Evolutionary conservation across 2,329 filamentous ascomycete genomes (phyloP).

Genomic region (Beauveria rudraprayagi): DNA sequence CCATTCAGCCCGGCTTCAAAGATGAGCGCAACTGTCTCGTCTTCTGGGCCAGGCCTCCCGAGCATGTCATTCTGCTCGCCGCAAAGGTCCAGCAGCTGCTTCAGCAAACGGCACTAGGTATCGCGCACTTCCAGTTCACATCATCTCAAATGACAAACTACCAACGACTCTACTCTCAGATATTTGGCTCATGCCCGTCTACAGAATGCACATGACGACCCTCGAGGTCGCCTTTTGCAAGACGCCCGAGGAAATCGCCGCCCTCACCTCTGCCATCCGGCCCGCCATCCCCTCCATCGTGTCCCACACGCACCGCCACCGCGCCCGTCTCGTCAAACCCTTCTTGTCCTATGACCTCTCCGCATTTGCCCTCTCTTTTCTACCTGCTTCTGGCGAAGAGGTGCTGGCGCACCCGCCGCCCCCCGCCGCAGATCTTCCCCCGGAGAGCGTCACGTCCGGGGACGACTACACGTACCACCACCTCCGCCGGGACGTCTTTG

Average conservation of each 20-base stretch:
- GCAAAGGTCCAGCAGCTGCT: conserved; percentile 60
- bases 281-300: conserved; percentile 51
- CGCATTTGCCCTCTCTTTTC: conserved; percentile 77
- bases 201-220: conserved; percentile 74
- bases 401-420: conserved; percentile 27
- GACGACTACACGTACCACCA: conserved; percentile 85
- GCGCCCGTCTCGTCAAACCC: conserved; percentile 71
- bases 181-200: conserved; percentile 77
- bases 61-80: conserved; percentile 61
- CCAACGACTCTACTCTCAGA: conserved; percentile 33
- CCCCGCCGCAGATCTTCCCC: conserved; percentile 25
- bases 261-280: conserved; percentile 50
- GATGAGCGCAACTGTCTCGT: conserved; percentile 78
- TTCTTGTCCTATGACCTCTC: conserved; percentile 76
- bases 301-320: conserved; percentile 58
- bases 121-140: no score
- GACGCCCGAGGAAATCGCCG: conserved; percentile 58
- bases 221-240: conserved; percentile 79
- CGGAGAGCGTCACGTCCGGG: conserved; percentile 33
- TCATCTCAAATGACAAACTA: no score
- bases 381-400: conserved; percentile 65
- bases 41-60: conserved; percentile 79
- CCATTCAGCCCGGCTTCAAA: conserved; percentile 57
- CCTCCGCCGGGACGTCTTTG: conserved; percentile 70
- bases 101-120: conserved; percentile 59